Evolutionary conservation across 495 filamentous ascomycete species (phyloP).

Genomic region (Neurospora sp.): DNA sequence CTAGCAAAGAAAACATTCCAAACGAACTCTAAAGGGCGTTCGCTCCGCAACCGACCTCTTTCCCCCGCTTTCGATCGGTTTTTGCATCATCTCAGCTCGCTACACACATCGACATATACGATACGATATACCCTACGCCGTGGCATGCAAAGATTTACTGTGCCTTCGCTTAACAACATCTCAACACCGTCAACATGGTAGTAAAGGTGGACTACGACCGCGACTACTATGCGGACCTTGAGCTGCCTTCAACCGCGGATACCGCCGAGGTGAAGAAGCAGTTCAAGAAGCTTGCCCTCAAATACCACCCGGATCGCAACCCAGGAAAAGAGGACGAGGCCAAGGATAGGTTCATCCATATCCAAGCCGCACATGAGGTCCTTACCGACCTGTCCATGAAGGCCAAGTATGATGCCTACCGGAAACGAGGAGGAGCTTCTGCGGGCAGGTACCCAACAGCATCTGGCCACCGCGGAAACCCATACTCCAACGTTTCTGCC

Average conservation of each 20-base stretch:
- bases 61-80: background rate
- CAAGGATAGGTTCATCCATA: conserved; percentile 71
- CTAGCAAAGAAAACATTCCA: background rate
- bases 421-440: conserved; percentile 18
- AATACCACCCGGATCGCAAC: conserved; percentile 85
- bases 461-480: conserved; percentile 42
- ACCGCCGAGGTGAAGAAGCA: conserved; percentile 71
- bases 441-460: conserved; percentile 27
- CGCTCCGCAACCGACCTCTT: background rate
- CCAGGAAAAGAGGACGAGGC: conserved; percentile 69
- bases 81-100: background rate
- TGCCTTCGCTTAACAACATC: conserved; percentile 2
- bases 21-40: background rate
- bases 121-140: background rate
- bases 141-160: background rate
- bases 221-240: conserved; percentile 85
- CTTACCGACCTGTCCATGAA: conserved; percentile 57
- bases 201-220: conserved; percentile 61
- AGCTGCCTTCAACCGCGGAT: conserved; percentile 52
- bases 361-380: conserved; percentile 79
- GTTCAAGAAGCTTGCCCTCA: conserved; percentile 75
- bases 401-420: conserved; percentile 67
- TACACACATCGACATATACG: background rate
- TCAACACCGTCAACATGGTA: conserved; percentile 41
- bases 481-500: conserved; percentile 36